Evolutionary conservation across 129 eudicot genomes (phyloP), one percentile per base, ranked within the genome.

Genomic region (Arctium lappa): DNA sequence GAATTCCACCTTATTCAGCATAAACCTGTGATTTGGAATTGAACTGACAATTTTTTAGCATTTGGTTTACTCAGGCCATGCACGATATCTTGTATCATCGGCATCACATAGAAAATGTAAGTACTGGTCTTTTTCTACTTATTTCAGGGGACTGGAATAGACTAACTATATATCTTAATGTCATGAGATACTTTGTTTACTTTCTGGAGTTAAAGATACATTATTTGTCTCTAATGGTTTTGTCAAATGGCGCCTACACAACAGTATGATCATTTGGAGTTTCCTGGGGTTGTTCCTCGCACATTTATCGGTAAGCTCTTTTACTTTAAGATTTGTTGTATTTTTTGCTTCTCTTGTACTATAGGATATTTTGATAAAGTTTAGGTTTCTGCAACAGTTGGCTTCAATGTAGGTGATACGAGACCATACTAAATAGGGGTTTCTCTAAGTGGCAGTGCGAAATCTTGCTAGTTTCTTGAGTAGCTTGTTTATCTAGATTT

Each of bases 201-300:
- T 3, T 48, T 38, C 69, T 15, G 77, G 80, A 32, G 34, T 33
- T 75, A 16, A 53, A 73, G 44, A 5, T 6, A 2, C 32, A 40
- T 48, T 62, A 30, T 72, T 16, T 42, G 16, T 76, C 7, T 6
- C 79, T 66, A 39, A 34, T 66, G 65, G 10, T 66, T 80, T 71
- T 68, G 44, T 69, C 42, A 42, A 66, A 74, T 79, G 66, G 30
- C 18, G 34, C 83, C 46, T 81, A 78, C 73, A 63, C 76, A 66
- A 68, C 89, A 96, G 98, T 96, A 96, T 81, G 99, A 96, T 80
- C 98, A 96, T 86, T 75, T 96, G 89, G 99, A 96, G 86, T 96
- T 93, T 79, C 97, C 99, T 8, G 99, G 99, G 78, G 99, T 96
- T 76, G 99, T 96, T 84, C 99, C 99, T 72, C 99, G 99, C 39